phyloP scores from a whole-genome alignment of 345 rosid species.

The Cardamine occulta region DNA sequence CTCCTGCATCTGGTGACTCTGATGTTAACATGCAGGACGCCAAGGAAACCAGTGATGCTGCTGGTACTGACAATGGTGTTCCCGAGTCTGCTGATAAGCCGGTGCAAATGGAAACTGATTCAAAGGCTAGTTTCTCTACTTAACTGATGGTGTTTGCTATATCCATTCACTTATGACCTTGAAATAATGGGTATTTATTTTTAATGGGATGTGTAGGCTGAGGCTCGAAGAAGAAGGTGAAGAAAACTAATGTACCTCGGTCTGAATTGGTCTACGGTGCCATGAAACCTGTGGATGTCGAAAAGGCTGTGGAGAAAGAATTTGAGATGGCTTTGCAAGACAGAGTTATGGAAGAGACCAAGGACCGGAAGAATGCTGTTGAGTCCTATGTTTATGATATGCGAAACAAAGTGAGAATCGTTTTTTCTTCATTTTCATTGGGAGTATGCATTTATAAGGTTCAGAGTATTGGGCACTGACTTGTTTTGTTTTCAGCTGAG shows the following conservation, averaged over 20 bases:
- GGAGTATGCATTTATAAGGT: neutral
- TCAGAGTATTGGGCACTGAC: neutral
- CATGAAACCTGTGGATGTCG: conserved; percentile 65
- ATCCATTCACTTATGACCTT: neutral
- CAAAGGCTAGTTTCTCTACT: conserved; percentile 55
- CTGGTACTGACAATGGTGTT: conserved; percentile 69
- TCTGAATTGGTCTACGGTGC: conserved; percentile 81
- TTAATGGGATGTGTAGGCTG: conserved; percentile 49
- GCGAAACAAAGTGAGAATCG: conserved; percentile 78
- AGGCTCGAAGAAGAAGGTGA: conserved; percentile 93
- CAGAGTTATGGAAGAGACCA: conserved; percentile 97
- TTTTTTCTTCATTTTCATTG: neutral
- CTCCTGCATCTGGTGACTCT: conserved; percentile 59
- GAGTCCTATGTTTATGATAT: conserved; percentile 96
- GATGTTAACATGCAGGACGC: conserved; percentile 88
- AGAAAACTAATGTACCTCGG: conserved; percentile 78
- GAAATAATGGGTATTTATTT: neutral
- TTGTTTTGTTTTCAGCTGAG: conserved; percentile 56
- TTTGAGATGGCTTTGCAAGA: conserved; percentile 99
- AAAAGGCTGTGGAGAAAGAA: conserved; percentile 92
- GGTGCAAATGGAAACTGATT: conserved; percentile 82
- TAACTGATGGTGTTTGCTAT: neutral
- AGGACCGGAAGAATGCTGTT: conserved; percentile 95
- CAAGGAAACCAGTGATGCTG: conserved; percentile 58
- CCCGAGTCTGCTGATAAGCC: conserved; percentile 73